Conservation (phyloP, 352 stramenopile genomes). For the Lagenidium sp. region DNA sequence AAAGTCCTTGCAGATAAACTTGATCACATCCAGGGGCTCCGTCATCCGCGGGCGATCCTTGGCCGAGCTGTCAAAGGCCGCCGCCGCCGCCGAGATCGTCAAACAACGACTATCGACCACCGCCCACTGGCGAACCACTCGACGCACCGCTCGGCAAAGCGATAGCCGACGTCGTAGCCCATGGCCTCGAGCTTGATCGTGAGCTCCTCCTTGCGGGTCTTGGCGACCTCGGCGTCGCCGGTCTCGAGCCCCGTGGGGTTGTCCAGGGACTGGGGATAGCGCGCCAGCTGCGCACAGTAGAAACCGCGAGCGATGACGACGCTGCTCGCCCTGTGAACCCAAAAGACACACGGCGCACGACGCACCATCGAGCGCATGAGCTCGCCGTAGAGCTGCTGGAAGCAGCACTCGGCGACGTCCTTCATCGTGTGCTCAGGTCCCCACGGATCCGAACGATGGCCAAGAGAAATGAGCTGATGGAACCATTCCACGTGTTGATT, state of each 20-base stretch:
- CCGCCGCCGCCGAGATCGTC: too few species aligned
- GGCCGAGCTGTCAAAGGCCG: constrained; percentile 19
- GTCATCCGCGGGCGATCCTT: constrained; percentile 75
- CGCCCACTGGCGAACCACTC: background rate
- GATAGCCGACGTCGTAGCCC: constrained; percentile 82
- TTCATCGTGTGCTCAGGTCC: constrained; percentile 41
- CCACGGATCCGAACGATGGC: too few species aligned
- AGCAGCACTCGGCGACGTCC: constrained; percentile 79
- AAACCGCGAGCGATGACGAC: background rate
- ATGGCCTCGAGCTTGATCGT: constrained; percentile 79
- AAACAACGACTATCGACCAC: background rate
- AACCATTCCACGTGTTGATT: too few species aligned
- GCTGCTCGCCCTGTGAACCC: too few species aligned
- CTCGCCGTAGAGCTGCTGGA: constrained; percentile 84
- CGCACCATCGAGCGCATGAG: constrained; percentile 79
- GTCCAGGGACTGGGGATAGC: constrained; percentile 41
- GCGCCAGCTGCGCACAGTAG: constrained; percentile 33
- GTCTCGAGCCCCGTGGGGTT: constrained; percentile 14
- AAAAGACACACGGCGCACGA: constrained; percentile 1
- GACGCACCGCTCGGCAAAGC: constrained; percentile 61
- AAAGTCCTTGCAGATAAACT: constrained; percentile 98
- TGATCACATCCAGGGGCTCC: constrained; percentile 93
- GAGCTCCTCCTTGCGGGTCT: constrained; percentile 62
- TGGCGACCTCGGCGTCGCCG: constrained; percentile 34
- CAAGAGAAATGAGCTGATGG: too few species aligned